Evolutionary conservation across 2,329 filamentous ascomycete genomes (phyloP), one percentile per base, ranked within the genome.

Genomic region (Colletotrichum spaethianum): DNA sequence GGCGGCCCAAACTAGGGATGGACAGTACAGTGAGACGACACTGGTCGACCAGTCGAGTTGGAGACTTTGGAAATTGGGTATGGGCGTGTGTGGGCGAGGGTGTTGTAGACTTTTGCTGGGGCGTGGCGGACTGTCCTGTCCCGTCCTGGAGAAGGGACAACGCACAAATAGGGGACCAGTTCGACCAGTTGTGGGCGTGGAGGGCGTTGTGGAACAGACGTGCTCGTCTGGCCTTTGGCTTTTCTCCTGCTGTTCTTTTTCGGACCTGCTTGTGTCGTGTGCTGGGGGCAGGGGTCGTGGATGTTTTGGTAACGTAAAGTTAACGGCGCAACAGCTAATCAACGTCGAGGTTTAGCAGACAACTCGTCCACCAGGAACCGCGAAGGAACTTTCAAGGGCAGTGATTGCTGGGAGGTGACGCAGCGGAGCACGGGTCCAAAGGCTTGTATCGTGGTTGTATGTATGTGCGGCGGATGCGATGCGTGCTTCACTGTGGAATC

Each of bases 281-380:
- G 69, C 65, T 52, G 57, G 65, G 64, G 38, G 18, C 69, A 72
- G 69, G 69, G 69, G 53, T 63, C 36, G 52, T 44, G 33, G 46
- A 56, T 72, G 65, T 72, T 72, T 72, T 72, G 57, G 65, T 72
- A 63, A 67, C 70, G 70, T 73, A 71, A 73, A 66, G 70, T 55
- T 55, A 71, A 70, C 61, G 26, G 40, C 23, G n/a, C 46, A 23
- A 33, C 48, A 61, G 62, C 70, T 65, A 73, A 73, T 73, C 70
- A 73, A 61, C 60, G 67, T 55, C 56, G 61, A 73, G 46, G 56
- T 33, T 65, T 71, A 71, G 53, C 55, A 60, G 44, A 63, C 38
- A 18, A 8, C 36, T n/a, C 59, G 50, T 38, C 62, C 28, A 73
- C 61, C 20, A 61, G 70, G 56, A 73, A 65, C 53, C 23, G 28